phyloP scores from a whole-genome alignment of 345 rosid species.

The Lepidium africanum region DNA sequence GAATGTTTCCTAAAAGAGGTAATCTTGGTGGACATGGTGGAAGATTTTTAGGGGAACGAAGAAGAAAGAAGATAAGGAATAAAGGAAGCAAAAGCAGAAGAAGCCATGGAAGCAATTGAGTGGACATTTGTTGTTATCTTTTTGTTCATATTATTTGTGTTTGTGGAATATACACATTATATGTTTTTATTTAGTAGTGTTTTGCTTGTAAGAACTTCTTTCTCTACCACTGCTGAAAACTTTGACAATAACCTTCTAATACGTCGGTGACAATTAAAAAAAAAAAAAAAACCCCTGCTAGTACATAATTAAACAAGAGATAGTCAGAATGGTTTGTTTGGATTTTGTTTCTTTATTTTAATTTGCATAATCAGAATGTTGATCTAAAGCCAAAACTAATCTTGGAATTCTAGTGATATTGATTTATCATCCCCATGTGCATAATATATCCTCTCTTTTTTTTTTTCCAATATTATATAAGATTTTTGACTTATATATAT shows the following conservation, averaged over 20 bases:
- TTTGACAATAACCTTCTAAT: neutral
- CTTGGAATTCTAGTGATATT: no score
- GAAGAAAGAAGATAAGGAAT: constrained; percentile 7
- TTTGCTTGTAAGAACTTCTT: neutral
- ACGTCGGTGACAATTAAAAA: no score
- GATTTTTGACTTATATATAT: no score
- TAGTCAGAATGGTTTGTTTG: no score
- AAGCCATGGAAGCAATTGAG: constrained; percentile 17
- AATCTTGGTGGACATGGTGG: constrained; percentile 37
- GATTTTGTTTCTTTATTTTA: no score
- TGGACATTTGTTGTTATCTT: constrained; percentile 11
- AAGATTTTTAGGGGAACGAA: constrained; percentile 10
- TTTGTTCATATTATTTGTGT: neutral
- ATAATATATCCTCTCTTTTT: no score
- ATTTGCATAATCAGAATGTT: no score
- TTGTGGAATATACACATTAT: neutral
- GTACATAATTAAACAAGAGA: neutral
- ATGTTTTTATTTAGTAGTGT: neutral
- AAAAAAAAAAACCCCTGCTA: no score
- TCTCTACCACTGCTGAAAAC: neutral
- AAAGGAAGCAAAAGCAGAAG: constrained; percentile 12
- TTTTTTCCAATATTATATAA: no score
- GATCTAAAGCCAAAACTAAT: no score
- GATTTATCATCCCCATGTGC: no score
- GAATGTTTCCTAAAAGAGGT: constrained; percentile 44